Conservation (phyloP, 805 yeast species). For the Candida nitratophila region DNA sequence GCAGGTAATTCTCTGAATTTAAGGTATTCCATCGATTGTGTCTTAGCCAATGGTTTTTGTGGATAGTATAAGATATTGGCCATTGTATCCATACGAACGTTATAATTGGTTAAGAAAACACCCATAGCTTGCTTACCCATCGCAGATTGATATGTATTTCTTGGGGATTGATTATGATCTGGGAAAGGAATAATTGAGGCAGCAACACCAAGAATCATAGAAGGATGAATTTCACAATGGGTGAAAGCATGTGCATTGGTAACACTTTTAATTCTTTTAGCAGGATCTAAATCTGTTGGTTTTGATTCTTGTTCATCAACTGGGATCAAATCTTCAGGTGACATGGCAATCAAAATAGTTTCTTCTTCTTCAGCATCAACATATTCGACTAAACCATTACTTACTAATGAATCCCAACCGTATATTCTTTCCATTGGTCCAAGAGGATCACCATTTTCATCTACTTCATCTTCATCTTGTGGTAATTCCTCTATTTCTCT, state of each 20-base stretch:
- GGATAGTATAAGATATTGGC: constrained; percentile 96
- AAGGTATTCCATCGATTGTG: constrained; percentile 95
- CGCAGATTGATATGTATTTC: constrained; percentile 98
- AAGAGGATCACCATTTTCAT: constrained; percentile 37
- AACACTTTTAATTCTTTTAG: constrained; percentile 72
- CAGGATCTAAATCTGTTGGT: constrained; percentile 52
- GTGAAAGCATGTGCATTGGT: constrained; percentile 70
- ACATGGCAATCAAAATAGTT: constrained; percentile 97
- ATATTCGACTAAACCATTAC: constrained; percentile 87
- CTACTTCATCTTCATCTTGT: constrained; percentile 35
- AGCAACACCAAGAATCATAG: constrained; percentile 97
- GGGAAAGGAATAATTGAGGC: constrained; percentile 99
- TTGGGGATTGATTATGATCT: constrained; percentile 98
- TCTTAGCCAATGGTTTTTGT: constrained; percentile 96
- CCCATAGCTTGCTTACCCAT: constrained; percentile 99
- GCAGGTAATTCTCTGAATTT: constrained; percentile 98
- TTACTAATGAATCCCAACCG: constrained; percentile 81
- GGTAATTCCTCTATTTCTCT: constrained; percentile 50
- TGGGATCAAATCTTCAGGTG: constrained; percentile 90
- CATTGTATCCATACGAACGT: constrained; percentile 99
- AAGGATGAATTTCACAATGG: constrained; percentile 98
- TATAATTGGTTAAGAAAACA: constrained; percentile 89
- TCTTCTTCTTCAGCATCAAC: constrained; percentile 99
- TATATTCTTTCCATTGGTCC: constrained; percentile 38
- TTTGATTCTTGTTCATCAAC: constrained; percentile 27